phyloP scores from a whole-genome alignment of 345 rosid genomes.

The Brassica juncea region DNA sequence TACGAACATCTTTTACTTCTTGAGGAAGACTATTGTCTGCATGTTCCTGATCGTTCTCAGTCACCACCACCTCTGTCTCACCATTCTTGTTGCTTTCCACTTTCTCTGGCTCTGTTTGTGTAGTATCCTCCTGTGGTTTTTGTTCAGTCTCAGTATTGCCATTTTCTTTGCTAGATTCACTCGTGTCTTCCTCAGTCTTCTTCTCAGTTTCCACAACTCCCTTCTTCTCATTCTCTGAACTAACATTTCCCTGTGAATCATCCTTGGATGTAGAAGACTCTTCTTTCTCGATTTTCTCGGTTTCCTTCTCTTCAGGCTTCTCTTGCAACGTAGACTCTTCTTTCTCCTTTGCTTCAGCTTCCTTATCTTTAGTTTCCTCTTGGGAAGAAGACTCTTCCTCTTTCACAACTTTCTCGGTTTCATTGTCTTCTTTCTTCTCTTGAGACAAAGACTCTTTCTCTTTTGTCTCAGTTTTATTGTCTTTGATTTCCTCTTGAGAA shows the following conservation, averaged over 20 bases:
- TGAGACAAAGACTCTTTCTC: constrained; percentile 7
- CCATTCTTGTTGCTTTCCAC: constrained; percentile 40
- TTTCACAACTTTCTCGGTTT: background rate
- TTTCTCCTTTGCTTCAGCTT: background rate
- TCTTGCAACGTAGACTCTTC: constrained; percentile 5
- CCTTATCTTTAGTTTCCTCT: background rate
- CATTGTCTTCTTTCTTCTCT: background rate
- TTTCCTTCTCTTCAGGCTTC: background rate
- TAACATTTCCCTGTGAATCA: constrained; percentile 36
- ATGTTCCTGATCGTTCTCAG: constrained; percentile 42
- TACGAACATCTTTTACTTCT: constrained; percentile 58
- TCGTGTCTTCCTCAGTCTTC: constrained; percentile 37
- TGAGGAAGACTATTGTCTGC: constrained; percentile 41
- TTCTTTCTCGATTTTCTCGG: constrained; percentile 15
- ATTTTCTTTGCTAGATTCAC: constrained; percentile 19
- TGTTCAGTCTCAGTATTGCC: constrained; percentile 15
- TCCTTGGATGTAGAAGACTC: constrained; percentile 24
- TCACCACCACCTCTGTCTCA: constrained; percentile 35
- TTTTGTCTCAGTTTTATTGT: background rate
- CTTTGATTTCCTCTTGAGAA: background rate
- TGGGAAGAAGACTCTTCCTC: constrained; percentile 2
- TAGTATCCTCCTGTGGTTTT: constrained; percentile 17
- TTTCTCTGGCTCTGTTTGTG: constrained; percentile 38
- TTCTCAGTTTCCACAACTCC: constrained; percentile 34
- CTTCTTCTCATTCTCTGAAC: constrained; percentile 38